A percentile compares a stretch with the other conserved stretches of the same genome.
Conservation (phyloP, 352 stramenopile species). For the Globisporangium ultimum region DNA sequence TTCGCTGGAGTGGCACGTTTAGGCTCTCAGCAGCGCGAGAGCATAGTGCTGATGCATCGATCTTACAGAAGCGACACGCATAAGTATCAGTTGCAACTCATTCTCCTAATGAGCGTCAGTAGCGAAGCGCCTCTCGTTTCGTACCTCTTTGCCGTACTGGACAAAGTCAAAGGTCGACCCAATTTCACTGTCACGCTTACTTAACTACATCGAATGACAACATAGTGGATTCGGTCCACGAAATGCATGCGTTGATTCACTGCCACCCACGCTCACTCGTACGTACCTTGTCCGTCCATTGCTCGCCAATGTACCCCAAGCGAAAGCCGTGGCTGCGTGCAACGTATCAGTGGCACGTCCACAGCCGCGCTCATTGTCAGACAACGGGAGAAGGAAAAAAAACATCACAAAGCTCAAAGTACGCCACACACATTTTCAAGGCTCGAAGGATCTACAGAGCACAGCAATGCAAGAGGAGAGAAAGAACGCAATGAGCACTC, state of each 20-base stretch:
- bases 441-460: neutral
- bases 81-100: neutral
- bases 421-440: neutral
- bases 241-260: conserved; percentile 3
- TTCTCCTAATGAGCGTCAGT: neutral
- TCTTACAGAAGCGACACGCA: conserved; percentile 1
- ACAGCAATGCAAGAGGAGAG: neutral
- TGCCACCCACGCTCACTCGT: neutral
- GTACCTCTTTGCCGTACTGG: conserved; percentile 3
- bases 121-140: neutral
- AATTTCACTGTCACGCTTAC: neutral
- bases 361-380: neutral
- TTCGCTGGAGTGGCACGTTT: conserved; percentile 22
- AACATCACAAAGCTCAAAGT: neutral
- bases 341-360: neutral
- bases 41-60: conserved; percentile 12
- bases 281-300: neutral
- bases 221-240: no score
- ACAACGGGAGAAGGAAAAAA: neutral
- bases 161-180: conserved; percentile 4
- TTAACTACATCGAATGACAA: no score
- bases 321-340: conserved; percentile 31
- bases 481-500: neutral
- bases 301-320: conserved; percentile 28
- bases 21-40: conserved; percentile 15